phyloP scores from a whole-genome alignment of 768 basidiomycete genomes.

The Sarcomyxa edulis region DNA sequence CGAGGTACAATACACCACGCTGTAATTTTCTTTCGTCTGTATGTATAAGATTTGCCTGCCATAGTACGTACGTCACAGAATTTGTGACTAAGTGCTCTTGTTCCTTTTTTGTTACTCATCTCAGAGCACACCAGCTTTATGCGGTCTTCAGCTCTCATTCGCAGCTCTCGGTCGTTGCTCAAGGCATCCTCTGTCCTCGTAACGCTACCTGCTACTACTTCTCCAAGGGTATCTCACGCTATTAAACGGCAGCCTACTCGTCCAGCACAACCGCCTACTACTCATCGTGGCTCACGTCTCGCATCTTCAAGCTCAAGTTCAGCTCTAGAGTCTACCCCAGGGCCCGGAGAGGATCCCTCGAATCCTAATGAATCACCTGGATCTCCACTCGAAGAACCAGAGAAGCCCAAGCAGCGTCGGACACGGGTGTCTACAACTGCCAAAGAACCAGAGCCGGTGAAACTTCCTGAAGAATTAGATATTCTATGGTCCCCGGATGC shows the following conservation, averaged over 20 bases:
- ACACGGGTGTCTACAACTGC: constrained; percentile 23
- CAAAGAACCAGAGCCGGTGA: constrained; percentile 37
- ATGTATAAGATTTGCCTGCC: background rate
- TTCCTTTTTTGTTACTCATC: no score
- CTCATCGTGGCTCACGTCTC: constrained; percentile 9
- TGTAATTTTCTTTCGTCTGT: background rate
- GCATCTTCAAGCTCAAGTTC: constrained; percentile 13
- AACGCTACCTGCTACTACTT: no score
- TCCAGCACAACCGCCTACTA: no score
- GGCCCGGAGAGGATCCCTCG: constrained; percentile 5
- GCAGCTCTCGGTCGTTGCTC: constrained; percentile 33
- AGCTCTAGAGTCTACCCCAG: constrained; percentile 7
- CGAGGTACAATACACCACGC: background rate
- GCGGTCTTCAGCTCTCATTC: constrained; percentile 33
- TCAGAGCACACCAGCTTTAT: no score
- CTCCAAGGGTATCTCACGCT: no score
- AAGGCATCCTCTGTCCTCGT: constrained; percentile 17
- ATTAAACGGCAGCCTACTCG: no score
- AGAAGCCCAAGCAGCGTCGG: constrained; percentile 39
- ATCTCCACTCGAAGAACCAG: constrained; percentile 30
- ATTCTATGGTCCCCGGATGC: constrained; percentile 55
- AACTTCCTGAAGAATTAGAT: constrained; percentile 51
- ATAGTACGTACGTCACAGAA: no score
- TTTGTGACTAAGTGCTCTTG: no score
- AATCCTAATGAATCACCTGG: constrained; percentile 17